phyloP scores from a whole-genome alignment of 495 filamentous ascomycete species.

The Pyrenula aspistea region DNA sequence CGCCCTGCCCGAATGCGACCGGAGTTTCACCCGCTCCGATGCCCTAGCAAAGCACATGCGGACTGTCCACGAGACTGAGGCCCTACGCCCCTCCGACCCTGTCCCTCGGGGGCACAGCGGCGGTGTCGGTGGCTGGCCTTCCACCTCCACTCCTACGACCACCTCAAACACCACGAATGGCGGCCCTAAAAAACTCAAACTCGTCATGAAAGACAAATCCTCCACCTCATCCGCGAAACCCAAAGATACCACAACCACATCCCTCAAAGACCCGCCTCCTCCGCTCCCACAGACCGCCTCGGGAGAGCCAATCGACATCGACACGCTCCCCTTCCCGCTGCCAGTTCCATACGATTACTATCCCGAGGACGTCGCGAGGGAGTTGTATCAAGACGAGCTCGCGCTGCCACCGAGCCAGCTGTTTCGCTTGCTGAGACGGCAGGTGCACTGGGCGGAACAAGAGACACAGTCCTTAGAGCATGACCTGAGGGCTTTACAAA shows the following conservation, averaged over 20 bases:
- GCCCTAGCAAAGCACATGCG: constrained; percentile 97
- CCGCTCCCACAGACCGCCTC: constrained; percentile 19
- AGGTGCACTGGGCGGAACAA: constrained; percentile 70
- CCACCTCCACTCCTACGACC: too few relatives aligned
- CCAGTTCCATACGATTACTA: constrained; percentile 16
- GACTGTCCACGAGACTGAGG: constrained; percentile 95
- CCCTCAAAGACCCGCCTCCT: constrained; percentile 31
- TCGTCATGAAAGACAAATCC: constrained; percentile 47
- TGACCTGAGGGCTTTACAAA: constrained; percentile 21
- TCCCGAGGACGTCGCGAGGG: constrained; percentile 40
- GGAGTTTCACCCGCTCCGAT: constrained; percentile 92
- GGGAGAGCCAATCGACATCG: constrained; percentile 1
- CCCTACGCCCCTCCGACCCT: constrained; percentile 75
- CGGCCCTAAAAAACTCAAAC: constrained; percentile 24
- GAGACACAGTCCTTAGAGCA: constrained; percentile 49
- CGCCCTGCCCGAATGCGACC: constrained; percentile 94
- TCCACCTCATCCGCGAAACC: constrained; percentile 30
- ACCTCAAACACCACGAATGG: too few relatives aligned
- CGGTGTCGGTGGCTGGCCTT: not conserved
- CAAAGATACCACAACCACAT: constrained; percentile 35
- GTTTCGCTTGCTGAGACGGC: constrained; percentile 58
- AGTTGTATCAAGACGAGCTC: constrained; percentile 63
- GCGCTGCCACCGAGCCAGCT: constrained; percentile 55
- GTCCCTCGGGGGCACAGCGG: constrained; percentile 63
- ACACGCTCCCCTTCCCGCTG: not conserved